phyloP scores from a whole-genome alignment of 2,329 filamentous ascomycete genomes.

The Cercospora sp. region DNA sequence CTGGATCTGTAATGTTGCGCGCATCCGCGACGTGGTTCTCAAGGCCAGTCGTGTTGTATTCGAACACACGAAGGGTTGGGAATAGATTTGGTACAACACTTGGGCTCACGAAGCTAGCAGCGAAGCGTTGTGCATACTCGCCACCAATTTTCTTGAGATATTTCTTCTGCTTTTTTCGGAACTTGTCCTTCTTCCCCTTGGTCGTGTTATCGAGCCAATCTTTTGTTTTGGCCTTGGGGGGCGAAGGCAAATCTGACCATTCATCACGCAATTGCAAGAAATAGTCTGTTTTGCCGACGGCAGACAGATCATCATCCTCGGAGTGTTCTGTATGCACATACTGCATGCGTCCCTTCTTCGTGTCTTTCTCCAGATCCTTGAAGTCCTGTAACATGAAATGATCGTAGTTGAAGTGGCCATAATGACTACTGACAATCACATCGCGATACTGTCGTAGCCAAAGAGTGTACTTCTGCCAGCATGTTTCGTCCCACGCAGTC shows the following conservation, averaged over 20 bases:
- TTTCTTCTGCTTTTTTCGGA: constrained; percentile 56
- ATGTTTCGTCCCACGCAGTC: constrained; percentile 90
- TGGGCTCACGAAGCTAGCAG: constrained; percentile 75
- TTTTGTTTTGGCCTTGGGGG: constrained; percentile 36
- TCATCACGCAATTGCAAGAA: constrained; percentile 71
- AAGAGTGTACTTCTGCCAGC: constrained; percentile 95
- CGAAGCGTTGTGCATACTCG: constrained; percentile 80
- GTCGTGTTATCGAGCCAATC: constrained; percentile 30
- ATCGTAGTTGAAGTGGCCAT: constrained; percentile 98
- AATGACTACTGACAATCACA: constrained; percentile 75
- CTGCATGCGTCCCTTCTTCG: constrained; percentile 47
- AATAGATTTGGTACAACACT: constrained; percentile 93
- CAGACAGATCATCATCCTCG: constrained; percentile 54
- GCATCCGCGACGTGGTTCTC: constrained; percentile 44
- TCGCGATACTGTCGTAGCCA: constrained; percentile 92
- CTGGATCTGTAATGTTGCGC: constrained; percentile 23
- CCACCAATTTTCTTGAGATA: constrained; percentile 72
- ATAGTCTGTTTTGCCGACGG: constrained; percentile 74
- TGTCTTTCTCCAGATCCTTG: constrained; percentile 67
- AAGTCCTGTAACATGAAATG: constrained; percentile 93
- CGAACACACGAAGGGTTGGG: constrained; percentile 75
- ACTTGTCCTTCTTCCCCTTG: constrained; percentile 43
- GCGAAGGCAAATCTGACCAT: constrained; percentile 75
- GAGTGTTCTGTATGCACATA: constrained; percentile 16
- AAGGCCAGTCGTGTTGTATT: constrained; percentile 86